Base-by-base conservation (phyloP, 2,329 filamentous ascomycete species). In the Phialophora verrucosa region DNA sequence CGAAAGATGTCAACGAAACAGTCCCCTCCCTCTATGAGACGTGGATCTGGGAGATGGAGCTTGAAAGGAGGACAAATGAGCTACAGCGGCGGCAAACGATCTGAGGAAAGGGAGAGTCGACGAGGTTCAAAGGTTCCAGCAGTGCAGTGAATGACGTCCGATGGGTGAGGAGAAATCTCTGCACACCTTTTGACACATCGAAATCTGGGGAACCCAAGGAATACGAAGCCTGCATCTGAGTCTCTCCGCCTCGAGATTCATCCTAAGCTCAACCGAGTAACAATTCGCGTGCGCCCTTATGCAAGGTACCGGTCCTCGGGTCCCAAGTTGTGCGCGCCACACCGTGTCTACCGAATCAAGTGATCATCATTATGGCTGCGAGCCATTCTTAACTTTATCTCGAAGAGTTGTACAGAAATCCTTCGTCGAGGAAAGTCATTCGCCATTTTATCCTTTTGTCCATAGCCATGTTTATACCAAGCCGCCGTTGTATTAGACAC, bases 231-330 rank as follows among this genome's bases (percentile, higher is more conserved):
- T n/a, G 31, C n/a, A 29, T 31, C 53, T 56, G 29, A 35, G 17
- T 12, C 25, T 29, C 53, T 56, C 14, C 27, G 27, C 25, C n/a
- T 11, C 31, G 5, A 56, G 42, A 59, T 50, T 23, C 20, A 51
- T 23, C 31, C 59, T 53, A 61, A 35, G 14, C 59, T 42, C 23
- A 25, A 56, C 38, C 14, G 12, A 31, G 59, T 42, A 61, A 61
- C 3, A n/a, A 53, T 62, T 49, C 59, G 51, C 59, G 50, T 62
- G 59, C 31, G 47, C 32, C 59, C 51, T 62, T 55, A 62, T 62
- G 59, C 59, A 62, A 44, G 38, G 38, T 44, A 44, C 38, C 14
- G 7, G 14, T 42, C 12, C 35, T 44, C 17, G 17, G 38, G 38
- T 44, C 38, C 35, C 14, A 44, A 44, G 38, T 6, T n/a, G 38